Evolutionary conservation across 441 rosid species (phyloP).

Genomic region (Manihot esculenta): DNA sequence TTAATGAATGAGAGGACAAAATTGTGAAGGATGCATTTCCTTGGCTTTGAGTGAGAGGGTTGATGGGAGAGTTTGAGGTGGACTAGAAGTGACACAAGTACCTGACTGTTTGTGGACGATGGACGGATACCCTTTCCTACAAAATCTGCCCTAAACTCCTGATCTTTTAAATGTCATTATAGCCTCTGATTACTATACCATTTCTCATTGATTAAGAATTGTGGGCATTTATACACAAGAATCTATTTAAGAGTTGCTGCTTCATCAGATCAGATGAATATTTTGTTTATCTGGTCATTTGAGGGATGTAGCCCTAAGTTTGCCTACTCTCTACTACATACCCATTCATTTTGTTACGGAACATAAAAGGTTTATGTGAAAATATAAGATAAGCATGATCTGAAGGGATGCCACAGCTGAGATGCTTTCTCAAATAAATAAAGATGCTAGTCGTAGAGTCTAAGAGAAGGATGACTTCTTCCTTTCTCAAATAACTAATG

Average conservation of each 20-base stretch:
- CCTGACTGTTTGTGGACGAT: neutral
- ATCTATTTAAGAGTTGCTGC: too few species aligned
- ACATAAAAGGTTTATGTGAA: neutral
- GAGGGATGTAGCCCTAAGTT: neutral
- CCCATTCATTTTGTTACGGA: neutral
- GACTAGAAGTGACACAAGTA: neutral
- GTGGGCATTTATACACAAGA: neutral
- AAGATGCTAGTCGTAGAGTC: too few species aligned
- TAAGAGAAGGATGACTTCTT: too few species aligned
- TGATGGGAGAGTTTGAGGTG: neutral
- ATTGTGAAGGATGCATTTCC: neutral
- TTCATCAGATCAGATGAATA: neutral
- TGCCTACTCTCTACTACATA: neutral
- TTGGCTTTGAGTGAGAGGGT: neutral
- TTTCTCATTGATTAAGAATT: neutral
- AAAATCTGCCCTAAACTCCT: neutral
- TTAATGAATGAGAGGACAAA: neutral
- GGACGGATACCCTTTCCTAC: neutral
- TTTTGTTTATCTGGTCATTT: neutral
- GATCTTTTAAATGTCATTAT: neutral
- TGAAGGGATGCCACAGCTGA: neutral
- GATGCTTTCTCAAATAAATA: constrained; percentile 2
- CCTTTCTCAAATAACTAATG: neutral
- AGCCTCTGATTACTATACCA: neutral
- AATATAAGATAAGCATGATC: neutral